Evolutionary conservation across 2,329 filamentous ascomycete species (phyloP), one percentile per base, ranked within the genome.

Genomic region (Fusarium musae): DNA sequence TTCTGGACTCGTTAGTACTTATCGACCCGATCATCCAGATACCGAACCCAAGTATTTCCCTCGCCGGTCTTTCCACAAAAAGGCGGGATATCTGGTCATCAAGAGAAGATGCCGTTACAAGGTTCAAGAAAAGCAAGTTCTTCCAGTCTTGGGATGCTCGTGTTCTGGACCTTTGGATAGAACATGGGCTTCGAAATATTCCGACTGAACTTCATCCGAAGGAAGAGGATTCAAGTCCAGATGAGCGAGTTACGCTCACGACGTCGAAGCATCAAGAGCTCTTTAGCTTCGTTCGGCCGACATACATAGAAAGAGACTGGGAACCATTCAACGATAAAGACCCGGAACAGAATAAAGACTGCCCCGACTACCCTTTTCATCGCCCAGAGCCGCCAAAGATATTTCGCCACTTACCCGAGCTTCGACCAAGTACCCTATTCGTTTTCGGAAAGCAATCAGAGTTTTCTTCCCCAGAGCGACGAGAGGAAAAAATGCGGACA

Each of bases 71-170:
- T 15, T 47, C 59, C 0, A 63, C 42, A 1, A 58, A 59, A 5
- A 26, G 59, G 12, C 32, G 52, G 1, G 59, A 62, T 30, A 28
- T 59, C 16, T 62, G 59, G 59, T n/a, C 59, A 15, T 62, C 52
- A 2, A 39, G 15, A 28, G 34, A 34, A 6, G n/a, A 34, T n/a
- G 59, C 59, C 0, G 9, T 21, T 19, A 1, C 34, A 1, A 59
- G 32, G 3, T 63, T 59, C 5, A 47, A 59, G n/a, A 26, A 40
- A n/a, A 59, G 42, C 16, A 59, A 59, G 7, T 47, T 63, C 19
- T 63, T 63, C 19, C 42, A 59, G 28, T 32, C 42, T 34, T 63
- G 60, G 60, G 53, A 63, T 12, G n/a, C 53, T 40, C 60, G 60
- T 28, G 53, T 63, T 2, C 60, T 63, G 13, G 42, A 63, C 16